Base-by-base conservation (phyloP, 2,329 filamentous ascomycete genomes). In the Trichoderma koningii region DNA sequence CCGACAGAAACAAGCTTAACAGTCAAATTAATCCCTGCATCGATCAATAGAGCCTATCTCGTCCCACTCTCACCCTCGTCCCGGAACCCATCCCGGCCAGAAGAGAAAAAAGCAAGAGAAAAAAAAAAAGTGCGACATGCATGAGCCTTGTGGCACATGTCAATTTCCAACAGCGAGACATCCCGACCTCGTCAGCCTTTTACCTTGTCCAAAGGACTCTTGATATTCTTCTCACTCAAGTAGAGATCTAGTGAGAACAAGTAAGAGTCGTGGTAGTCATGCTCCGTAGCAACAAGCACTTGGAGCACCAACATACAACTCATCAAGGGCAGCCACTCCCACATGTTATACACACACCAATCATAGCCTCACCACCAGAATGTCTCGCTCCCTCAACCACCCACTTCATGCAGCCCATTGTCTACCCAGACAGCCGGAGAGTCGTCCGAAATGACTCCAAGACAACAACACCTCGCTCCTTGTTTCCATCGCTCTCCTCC, bases 91-190 rank as follows among this genome's bases (percentile, higher is more conserved):
- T 2, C 3, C 55, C 21, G 30, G 30, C 55, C n/a, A 34, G 30
- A 10, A 34, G 55, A 14, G 30, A 34, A 12, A 12, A 34, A 57
- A 47, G 14, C 38, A 30, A 34, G 19, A 14, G 30, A 34, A 12
- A 12, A 34, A 57, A 47, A 21, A 52, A 21, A 34, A 19, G 41
- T 34, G 55, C 17, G 12, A 47, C 55, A 57, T 57, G 26, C n/a
- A 34, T 21, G 30, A n/a, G 34, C 34, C 23, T 45, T 45, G 44
- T 59, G 44, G 55, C 42, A 47, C 55, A 59, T 34, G 55, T 59
- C 50, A 45, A 59, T 47, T 59, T 34, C 42, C 9, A 38, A 38
- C 12, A 14, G 34, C 5, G 34, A 38, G 34, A 12, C n/a, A 34
- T 7, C 2, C 50, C 50, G 2, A 28, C 28, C 50, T 9, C 50